Conservation (phyloP, 2,329 filamentous ascomycete species). For the Allantophomopsis cytisporea region DNA sequence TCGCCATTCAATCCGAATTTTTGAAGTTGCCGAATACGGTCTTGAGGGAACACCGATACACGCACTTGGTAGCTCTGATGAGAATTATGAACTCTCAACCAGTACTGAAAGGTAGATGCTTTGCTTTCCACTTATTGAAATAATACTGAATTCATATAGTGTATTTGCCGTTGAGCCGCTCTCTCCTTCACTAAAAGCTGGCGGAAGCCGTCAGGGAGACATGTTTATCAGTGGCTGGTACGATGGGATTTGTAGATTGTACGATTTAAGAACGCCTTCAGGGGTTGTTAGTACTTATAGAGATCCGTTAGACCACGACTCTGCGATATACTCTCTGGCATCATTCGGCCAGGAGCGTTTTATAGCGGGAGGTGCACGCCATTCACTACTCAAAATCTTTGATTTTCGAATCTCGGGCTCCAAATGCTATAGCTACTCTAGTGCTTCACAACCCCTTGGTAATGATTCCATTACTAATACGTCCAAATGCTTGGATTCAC, state of each 20-base stretch:
- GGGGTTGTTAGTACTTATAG: background rate
- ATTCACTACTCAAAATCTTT: background rate
- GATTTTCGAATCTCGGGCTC: background rate
- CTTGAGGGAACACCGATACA: too few species aligned
- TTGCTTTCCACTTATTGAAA: too few species aligned
- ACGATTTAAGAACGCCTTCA: conserved; percentile 1
- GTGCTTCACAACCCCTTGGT: background rate
- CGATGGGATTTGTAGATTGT: background rate
- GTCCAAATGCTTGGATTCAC: background rate
- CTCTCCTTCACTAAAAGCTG: background rate
- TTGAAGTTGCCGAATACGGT: too few species aligned
- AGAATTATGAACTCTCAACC: too few species aligned
- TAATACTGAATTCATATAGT: background rate
- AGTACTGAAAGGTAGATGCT: too few species aligned
- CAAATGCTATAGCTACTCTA: background rate
- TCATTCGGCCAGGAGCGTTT: background rate
- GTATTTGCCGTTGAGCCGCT: background rate
- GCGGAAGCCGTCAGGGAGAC: background rate
- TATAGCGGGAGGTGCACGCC: background rate
- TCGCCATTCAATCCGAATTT: too few species aligned
- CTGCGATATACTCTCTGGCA: background rate
- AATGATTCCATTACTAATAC: background rate
- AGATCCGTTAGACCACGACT: background rate
- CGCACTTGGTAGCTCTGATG: too few species aligned
- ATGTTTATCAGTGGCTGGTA: background rate